Percentiles rank a stretch among this genome's conserved stretches.
phyloP scores from a whole-genome alignment of 805 yeast genomes.

The Pichia sporocuriosa region DNA sequence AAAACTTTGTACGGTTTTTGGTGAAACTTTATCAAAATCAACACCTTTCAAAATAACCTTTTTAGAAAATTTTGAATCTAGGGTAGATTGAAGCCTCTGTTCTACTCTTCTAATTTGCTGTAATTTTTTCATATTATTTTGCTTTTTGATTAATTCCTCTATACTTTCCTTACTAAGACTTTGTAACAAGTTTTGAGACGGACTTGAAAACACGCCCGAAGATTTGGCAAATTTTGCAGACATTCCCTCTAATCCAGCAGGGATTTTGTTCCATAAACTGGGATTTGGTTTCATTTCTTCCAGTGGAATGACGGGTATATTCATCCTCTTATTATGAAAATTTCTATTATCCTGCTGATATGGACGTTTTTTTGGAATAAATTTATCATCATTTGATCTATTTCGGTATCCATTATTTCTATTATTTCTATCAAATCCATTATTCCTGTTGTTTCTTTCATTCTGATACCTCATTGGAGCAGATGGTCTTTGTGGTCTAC shows the following conservation, averaged over 20 bases:
- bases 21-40: constrained; percentile 13
- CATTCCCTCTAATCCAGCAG: constrained; percentile 63
- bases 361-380: background rate
- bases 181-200: constrained; percentile 36
- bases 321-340: background rate
- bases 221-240: constrained; percentile 73
- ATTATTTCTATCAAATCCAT: constrained; percentile 1
- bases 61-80: constrained; percentile 22
- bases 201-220: constrained; percentile 71
- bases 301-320: constrained; percentile 22
- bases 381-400: constrained; percentile 3
- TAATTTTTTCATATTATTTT: constrained; percentile 1
- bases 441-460: constrained; percentile 2
- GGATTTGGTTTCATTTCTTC: constrained; percentile 43
- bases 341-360: background rate
- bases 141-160: constrained; percentile 1
- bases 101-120: constrained; percentile 1
- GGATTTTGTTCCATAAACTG: constrained; percentile 65
- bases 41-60: constrained; percentile 21
- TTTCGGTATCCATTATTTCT: background rate
- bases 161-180: constrained; percentile 4
- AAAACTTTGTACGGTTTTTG: constrained; percentile 36
- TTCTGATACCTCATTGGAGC: background rate
- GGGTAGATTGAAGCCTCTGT: constrained; percentile 21
- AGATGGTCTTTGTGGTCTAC: no score